A percentile compares a stretch with the other conserved stretches of the same genome.
phyloP scores from a whole-genome alignment of 2,329 filamentous ascomycete species.

The Parastagonospora nodorum region DNA sequence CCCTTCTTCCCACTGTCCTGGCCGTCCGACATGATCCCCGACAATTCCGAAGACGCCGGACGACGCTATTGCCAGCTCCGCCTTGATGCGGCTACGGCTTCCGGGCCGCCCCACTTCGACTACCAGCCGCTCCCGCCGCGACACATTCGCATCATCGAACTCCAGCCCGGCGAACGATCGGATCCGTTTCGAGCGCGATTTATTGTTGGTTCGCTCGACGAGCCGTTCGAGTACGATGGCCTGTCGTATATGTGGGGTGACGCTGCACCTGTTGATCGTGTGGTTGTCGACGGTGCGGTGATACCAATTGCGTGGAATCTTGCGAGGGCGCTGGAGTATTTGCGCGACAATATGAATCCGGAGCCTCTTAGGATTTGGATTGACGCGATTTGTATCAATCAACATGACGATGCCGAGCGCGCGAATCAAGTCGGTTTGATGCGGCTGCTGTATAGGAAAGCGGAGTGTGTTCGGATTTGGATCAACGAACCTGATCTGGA shows the following conservation, averaged over 20 bases:
- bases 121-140: too few species aligned
- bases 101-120: too few species aligned
- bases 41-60: too few species aligned
- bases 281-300: background rate
- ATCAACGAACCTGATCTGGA: conserved; percentile 4
- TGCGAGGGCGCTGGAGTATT: background rate
- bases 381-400: conserved; percentile 11
- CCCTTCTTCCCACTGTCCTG: too few species aligned
- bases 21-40: too few species aligned
- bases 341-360: background rate
- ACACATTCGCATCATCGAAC: conserved; percentile 3
- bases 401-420: conserved; percentile 2
- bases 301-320: conserved; percentile 5
- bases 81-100: too few species aligned
- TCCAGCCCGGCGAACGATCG: background rate
- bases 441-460: conserved; percentile 4
- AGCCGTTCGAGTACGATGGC: conserved; percentile 1
- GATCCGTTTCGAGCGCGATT: background rate
- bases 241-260: conserved; percentile 12
- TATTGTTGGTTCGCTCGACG: background rate
- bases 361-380: conserved; percentile 1
- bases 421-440: conserved; percentile 7
- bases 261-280: background rate
- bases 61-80: too few species aligned
- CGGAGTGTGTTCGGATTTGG: conserved; percentile 5